Percentiles rank a stretch among this genome's conserved stretches.
phyloP scores from a whole-genome alignment of 2,329 filamentous ascomycete genomes.

The Exophiala alcalophila region DNA sequence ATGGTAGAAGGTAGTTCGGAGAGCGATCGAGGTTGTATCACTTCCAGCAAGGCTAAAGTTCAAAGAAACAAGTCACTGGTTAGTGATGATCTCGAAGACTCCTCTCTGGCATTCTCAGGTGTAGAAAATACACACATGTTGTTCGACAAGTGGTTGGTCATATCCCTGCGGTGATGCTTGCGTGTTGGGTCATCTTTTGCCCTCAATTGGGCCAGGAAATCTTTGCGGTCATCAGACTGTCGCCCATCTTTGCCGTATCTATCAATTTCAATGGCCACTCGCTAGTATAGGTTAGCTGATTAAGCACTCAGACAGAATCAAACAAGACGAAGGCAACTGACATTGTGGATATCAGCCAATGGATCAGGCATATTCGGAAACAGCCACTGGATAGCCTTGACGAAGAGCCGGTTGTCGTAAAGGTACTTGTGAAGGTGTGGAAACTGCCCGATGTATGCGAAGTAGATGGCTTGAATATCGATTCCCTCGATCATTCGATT shows the following conservation, averaged over 20 bases:
- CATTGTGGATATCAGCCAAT: not conserved
- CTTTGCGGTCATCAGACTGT: not conserved
- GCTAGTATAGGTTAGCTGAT: not conserved
- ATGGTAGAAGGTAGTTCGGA: constrained; percentile 35
- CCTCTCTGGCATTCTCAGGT: no score
- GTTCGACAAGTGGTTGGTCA: constrained; percentile 31
- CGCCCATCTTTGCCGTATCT: not conserved
- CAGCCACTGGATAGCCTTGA: not conserved
- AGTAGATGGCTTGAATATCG: not conserved
- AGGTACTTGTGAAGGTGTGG: not conserved
- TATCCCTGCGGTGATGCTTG: not conserved
- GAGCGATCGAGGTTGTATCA: constrained; percentile 15
- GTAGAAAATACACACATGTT: not conserved
- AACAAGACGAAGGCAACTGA: not conserved
- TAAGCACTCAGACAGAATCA: no score
- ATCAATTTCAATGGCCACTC: not conserved
- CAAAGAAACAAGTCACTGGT: not conserved
- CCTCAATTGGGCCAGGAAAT: not conserved
- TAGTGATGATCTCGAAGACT: no score
- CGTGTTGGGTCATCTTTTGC: constrained; percentile 1
- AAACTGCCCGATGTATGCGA: constrained; percentile 1
- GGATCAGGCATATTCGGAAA: not conserved
- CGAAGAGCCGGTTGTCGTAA: not conserved
- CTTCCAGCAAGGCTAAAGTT: constrained; percentile 11
- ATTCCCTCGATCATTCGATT: not conserved